A percentile compares a stretch with the other conserved stretches of the same genome.
phyloP scores from a whole-genome alignment of 305 asterid species.

The Solanum hybrid region DNA sequence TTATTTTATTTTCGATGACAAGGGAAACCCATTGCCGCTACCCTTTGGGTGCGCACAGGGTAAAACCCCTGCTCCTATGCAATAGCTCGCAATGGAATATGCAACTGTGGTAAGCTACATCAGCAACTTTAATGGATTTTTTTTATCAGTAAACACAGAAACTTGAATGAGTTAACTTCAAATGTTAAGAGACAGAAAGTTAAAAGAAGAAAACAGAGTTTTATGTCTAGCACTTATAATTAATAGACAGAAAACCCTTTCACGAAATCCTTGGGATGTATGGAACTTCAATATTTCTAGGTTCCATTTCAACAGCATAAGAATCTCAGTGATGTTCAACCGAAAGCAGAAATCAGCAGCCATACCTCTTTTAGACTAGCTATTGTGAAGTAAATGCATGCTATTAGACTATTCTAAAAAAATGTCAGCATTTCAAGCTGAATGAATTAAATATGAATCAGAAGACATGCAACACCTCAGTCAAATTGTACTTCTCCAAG shows the following conservation, averaged over 20 bases:
- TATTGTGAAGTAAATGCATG: background rate
- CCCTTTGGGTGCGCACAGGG: too few relatives aligned
- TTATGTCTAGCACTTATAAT: background rate
- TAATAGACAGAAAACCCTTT: background rate
- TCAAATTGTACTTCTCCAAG: conserved; percentile 66
- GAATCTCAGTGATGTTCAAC: background rate
- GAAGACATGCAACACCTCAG: conserved; percentile 52
- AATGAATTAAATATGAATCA: background rate
- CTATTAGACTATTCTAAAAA: background rate
- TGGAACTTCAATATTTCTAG: background rate
- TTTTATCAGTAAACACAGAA: background rate
- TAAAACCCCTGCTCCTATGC: too few relatives aligned
- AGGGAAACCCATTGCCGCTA: too few relatives aligned
- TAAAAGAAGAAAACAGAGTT: background rate
- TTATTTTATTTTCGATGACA: too few relatives aligned
- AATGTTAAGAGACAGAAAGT: background rate
- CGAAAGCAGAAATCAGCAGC: background rate
- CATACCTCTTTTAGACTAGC: background rate
- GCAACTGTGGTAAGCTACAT: background rate
- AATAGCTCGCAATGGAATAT: too few relatives aligned
- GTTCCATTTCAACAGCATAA: background rate
- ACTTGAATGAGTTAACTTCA: background rate
- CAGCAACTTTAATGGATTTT: background rate
- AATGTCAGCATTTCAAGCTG: background rate
- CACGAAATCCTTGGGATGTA: background rate